Evolutionary conservation across 2,329 filamentous ascomycete species (phyloP).

Genomic region (Arthroderma sp.): DNA sequence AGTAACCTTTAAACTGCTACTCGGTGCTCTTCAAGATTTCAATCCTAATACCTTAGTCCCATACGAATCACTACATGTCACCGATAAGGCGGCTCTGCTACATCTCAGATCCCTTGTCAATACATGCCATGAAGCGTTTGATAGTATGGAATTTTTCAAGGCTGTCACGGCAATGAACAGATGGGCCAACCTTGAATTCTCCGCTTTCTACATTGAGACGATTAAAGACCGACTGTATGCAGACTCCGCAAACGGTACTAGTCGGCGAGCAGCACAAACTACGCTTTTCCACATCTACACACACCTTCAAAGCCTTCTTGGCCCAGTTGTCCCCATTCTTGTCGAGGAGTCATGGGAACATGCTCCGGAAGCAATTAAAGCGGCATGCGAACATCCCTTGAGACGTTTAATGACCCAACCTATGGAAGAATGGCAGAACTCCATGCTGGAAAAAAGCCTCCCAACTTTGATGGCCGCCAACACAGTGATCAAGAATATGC

Average conservation of each 20-base stretch:
- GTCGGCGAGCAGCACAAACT: constrained; percentile 44
- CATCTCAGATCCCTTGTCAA: constrained; percentile 56
- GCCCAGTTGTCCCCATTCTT: constrained; percentile 66
- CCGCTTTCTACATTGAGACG: constrained; percentile 85
- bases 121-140: constrained; percentile 52
- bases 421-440: constrained; percentile 26
- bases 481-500: constrained; percentile 56
- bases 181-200: constrained; percentile 73
- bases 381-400: constrained; percentile 34
- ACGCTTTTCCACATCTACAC: constrained; percentile 51
- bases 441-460: constrained; percentile 36
- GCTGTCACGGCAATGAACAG: constrained; percentile 60
- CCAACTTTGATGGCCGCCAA: constrained; percentile 38
- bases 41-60: constrained; percentile 25
- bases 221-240: constrained; percentile 89
- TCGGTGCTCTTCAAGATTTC: constrained; percentile 56
- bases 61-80: constrained; percentile 40
- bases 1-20: constrained; percentile 77
- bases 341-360: constrained; percentile 76
- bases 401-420: constrained; percentile 24
- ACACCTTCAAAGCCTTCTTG: constrained; percentile 64
- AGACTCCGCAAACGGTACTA: constrained; percentile 51
- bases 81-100: constrained; percentile 63
- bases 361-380: constrained; percentile 51
- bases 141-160: constrained; percentile 69